Evolutionary conservation across 371 early-diverging fungal genomes (phyloP), one percentile per base, ranked within the genome.

Genomic region (Actinomortierella ambigua): DNA sequence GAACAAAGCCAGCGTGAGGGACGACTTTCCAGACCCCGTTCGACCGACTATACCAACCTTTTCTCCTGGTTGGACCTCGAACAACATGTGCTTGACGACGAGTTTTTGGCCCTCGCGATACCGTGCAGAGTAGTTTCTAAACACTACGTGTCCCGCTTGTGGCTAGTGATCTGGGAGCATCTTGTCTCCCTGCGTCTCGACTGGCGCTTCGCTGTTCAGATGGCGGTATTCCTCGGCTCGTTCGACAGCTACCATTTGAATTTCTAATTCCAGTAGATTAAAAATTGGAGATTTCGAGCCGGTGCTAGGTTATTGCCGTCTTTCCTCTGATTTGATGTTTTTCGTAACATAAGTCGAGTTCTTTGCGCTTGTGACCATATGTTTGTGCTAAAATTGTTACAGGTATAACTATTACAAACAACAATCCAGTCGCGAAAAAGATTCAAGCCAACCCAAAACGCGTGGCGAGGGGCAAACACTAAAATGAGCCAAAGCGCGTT

Each of bases 41-140:
- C 59, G 63, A 15, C 88, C 87, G 28, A 88, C 85, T 55, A 90
- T 85, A 15, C 88, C 90, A 70, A 91, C 79, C 57, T 85, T 86
- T 56, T 89, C 85, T 0, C 68, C 68, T 0, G 83, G 75, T 15
- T 65, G 26, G 43, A 89, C 79, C 34, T 70, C 65, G 53, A 88
- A 78, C 4, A 76, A 73, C 11, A 89, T 66, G 52, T 77, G 61
- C 60, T 85, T 86, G 27, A 90, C 64, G 2, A 89, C 85, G n/a
- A 91, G 65, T 46, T 52, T 50, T 18, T 52, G 7, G 1, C 61
- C 57, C 18, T 60, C 52, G 14, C 66, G 56, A 47, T 66, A 60
- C 20, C 61, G 55, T 13, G 61, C 41, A 15, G 66, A 66, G 47
- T 56, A 66, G 29, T 90, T 65, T 27, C 81, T 69, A 9, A 93